Conservation (phyloP, 164 flowering plant genomes). For the Pachysandra terminalis region DNA sequence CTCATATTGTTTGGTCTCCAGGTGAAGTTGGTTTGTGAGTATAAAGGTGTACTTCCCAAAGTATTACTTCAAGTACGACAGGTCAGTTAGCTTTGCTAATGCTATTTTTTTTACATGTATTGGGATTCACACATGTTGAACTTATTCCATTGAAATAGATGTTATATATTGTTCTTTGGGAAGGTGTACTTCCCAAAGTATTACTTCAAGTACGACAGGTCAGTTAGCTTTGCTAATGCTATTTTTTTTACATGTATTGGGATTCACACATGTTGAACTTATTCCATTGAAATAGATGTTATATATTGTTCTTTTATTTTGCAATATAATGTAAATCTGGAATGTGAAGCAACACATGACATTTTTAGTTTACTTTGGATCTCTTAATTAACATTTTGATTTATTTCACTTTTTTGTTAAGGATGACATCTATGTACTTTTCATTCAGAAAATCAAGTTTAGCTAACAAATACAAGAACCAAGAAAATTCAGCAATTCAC, state of each 20-base stretch:
- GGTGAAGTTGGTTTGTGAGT: slow-evolving; percentile 62
- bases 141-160: background rate
- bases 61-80: slow-evolving; percentile 72
- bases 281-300: background rate
- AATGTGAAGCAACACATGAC: too few species aligned
- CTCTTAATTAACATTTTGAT: too few species aligned
- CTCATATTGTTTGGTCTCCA: slow-evolving; percentile 17
- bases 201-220: slow-evolving; percentile 81
- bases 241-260: too few species aligned
- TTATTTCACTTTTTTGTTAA: too few species aligned
- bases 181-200: slow-evolving; percentile 85
- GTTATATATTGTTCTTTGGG: too few species aligned
- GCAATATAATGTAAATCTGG: too few species aligned
- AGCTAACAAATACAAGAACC: too few species aligned
- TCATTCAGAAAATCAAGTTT: too few species aligned
- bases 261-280: background rate
- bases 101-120: background rate
- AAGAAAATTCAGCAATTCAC: too few species aligned
- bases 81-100: slow-evolving; percentile 35
- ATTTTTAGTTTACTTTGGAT: too few species aligned
- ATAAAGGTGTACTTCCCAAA: slow-evolving; percentile 85
- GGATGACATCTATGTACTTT: too few species aligned
- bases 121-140: background rate
- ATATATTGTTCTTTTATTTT: background rate
- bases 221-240: slow-evolving; percentile 11